Evolutionary conservation across 257 asterid genomes (phyloP), one percentile per base, ranked within the genome.

Genomic region (Fraxinus quadrangulata): DNA sequence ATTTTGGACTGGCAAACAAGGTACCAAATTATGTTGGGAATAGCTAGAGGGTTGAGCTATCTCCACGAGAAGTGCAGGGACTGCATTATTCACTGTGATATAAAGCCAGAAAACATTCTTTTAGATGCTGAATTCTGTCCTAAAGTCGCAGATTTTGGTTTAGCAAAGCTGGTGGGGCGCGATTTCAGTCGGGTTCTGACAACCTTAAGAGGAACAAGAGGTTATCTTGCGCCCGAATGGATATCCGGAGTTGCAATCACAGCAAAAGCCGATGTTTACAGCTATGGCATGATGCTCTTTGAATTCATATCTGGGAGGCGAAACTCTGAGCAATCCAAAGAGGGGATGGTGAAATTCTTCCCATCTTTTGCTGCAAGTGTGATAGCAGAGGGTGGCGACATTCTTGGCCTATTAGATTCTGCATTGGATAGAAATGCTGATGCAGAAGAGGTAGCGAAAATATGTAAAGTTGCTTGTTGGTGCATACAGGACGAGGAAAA

Each of bases 71-170:
- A 51, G 54, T 70, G 74, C 26, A n/a, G 19, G 9, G 74, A 70
- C 23, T 70, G 74, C 74, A 70, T 36, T 39, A 70, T 70, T 51
- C 74, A 70, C 31, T 70, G 74, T 70, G 74, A 70, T 70, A 30
- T 70, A 24, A 70, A 70, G 74, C 74, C 74, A 16, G 72, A 39
- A 21, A 68, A 68, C 26, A 68, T 68, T 14, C 21, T 68, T 19
- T 33, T 68, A 68, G 74, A 70, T 34, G 59, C 39, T 36, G 56
- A 70, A 39, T 70, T 70, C 74, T 19, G 42, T 19, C 54, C 74
- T 17, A 39, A 39, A 70, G 74, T 70, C 3, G 74, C 74, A 36
- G 74, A 70, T 70, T 70, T 70, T 37, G 74, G 74, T 39, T 51
- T 70, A 0, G 74, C 74, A 47, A 70, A 70, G 74, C 74, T 70